A percentile compares a stretch with the other conserved stretches of the same genome.
phyloP scores from a whole-genome alignment of 306 rosid species.

The Fragaria iinumae region DNA sequence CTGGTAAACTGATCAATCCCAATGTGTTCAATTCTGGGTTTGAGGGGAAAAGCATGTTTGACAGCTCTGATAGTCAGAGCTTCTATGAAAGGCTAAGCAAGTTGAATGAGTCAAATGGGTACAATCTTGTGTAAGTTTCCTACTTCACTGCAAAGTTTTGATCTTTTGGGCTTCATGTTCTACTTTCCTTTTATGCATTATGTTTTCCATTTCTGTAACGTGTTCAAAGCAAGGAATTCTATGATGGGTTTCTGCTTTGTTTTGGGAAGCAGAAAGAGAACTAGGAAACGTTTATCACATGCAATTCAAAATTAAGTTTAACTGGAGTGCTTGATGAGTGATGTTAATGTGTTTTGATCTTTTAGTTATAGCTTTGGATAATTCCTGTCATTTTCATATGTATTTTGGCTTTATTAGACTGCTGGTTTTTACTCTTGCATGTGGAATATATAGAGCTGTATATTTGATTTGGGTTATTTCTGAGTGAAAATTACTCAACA shows the following conservation, averaged over 20 bases:
- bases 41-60: constrained; percentile 20
- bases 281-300: neutral
- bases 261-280: constrained; percentile 7
- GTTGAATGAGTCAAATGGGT: constrained; percentile 28
- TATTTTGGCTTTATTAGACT: constrained; percentile 7
- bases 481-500: neutral
- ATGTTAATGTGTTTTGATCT: neutral
- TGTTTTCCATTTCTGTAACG: neutral
- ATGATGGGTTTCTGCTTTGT: neutral
- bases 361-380: neutral
- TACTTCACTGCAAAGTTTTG: neutral
- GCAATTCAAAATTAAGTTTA: neutral
- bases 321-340: neutral
- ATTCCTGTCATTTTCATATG: neutral
- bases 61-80: constrained; percentile 18
- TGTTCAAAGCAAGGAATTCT: constrained; percentile 5
- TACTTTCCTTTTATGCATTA: neutral
- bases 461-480: neutral
- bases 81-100: constrained; percentile 28
- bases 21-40: constrained; percentile 17
- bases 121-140: constrained; percentile 34
- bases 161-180: neutral
- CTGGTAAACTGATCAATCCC: neutral
- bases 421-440: neutral
- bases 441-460: neutral